Evolutionary conservation across 2,329 filamentous ascomycete species (phyloP).

Genomic region (Neonectria ditissima): DNA sequence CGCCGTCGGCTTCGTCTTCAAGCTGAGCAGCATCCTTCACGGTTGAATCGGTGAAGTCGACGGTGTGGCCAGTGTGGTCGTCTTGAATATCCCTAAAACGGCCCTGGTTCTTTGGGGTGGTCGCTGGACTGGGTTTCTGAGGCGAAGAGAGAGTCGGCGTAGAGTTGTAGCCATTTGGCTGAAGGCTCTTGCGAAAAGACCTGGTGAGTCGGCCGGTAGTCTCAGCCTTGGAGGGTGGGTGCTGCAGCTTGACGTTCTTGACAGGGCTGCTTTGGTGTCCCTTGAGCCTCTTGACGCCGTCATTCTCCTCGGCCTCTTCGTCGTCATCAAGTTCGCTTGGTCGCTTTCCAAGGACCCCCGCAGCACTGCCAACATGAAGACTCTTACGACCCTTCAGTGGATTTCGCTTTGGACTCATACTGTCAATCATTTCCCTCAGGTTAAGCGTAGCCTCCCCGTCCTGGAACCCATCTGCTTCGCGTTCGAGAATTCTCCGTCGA

Average conservation of each 20-base stretch:
- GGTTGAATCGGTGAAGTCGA: constrained; percentile 58
- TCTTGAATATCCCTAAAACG: constrained; percentile 67
- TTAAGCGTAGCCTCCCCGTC: constrained; percentile 73
- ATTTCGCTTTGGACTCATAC: constrained; percentile 81
- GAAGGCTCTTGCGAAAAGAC: constrained; percentile 61
- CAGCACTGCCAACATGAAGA: constrained; percentile 79
- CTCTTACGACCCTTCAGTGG: constrained; percentile 77
- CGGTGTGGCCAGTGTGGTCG: constrained; percentile 58
- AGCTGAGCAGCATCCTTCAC: constrained; percentile 56
- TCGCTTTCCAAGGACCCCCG: constrained; percentile 79
- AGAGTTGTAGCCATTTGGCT: constrained; percentile 56
- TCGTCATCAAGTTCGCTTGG: constrained; percentile 77
- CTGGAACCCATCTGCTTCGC: constrained; percentile 57
- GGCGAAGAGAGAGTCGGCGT: constrained; percentile 62
- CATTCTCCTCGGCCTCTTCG: constrained; percentile 69
- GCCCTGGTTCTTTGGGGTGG: constrained; percentile 67
- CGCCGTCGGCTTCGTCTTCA: constrained; percentile 62
- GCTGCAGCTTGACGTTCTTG: constrained; percentile 78
- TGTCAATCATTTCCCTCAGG: constrained; percentile 81
- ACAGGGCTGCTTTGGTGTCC: constrained; percentile 80
- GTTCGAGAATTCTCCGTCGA: constrained; percentile 65
- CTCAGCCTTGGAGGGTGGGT: constrained; percentile 75
- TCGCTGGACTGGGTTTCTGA: constrained; percentile 55
- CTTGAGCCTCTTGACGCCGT: constrained; percentile 76
- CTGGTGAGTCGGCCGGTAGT: constrained; percentile 70